Percentiles rank a stretch among this genome's conserved stretches.
These are phyloP conservation scores for Arthromyces matolae DNA, from an alignment of 768 basidiomycete genomes.

Conservation along the genomic window DNA sequence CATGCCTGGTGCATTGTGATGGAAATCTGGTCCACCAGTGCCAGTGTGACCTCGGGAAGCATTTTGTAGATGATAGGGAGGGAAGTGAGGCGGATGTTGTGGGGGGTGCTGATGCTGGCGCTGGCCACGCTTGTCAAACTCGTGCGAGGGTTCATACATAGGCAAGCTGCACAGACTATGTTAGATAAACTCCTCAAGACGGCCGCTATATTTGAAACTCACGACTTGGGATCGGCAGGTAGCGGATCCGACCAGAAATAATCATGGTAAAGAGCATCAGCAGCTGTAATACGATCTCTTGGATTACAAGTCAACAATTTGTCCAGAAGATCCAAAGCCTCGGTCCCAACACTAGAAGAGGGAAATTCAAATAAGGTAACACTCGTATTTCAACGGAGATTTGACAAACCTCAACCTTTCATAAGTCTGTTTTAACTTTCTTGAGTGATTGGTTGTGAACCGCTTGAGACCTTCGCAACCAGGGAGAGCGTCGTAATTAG, in stretches of 20 bases:
- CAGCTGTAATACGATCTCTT: slow-evolving; percentile 75
- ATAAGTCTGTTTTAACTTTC: slow-evolving; percentile 55
- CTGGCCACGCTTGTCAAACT: slow-evolving; percentile 41
- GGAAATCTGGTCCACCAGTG: slow-evolving; percentile 21
- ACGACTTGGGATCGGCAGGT: slow-evolving; percentile 83
- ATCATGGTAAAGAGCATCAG: slow-evolving; percentile 83
- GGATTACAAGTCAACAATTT: slow-evolving; percentile 83
- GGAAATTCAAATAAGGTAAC: neutral
- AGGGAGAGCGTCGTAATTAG: slow-evolving; percentile 68
- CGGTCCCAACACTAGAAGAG: slow-evolving; percentile 68
- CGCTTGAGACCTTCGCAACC: slow-evolving; percentile 78
- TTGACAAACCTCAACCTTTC: slow-evolving; percentile 60
- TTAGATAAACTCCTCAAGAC: neutral
- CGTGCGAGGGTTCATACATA: slow-evolving; percentile 77
- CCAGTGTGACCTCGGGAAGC: slow-evolving; percentile 17
- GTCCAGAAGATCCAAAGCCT: slow-evolving; percentile 81
- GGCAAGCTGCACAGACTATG: slow-evolving; percentile 48
- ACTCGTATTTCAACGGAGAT: neutral
- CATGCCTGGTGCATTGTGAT: neutral
- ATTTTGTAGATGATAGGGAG: slow-evolving; percentile 1
- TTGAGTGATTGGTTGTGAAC: slow-evolving; percentile 47
- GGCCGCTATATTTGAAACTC: slow-evolving; percentile 20
- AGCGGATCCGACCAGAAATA: slow-evolving; percentile 94
- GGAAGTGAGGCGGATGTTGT: slow-evolving; percentile 6
- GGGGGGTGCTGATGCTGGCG: slow-evolving; percentile 17